phyloP scores from a whole-genome alignment of 2,329 filamentous ascomycete genomes.

The Neofusicoccum kwambonambiense region DNA sequence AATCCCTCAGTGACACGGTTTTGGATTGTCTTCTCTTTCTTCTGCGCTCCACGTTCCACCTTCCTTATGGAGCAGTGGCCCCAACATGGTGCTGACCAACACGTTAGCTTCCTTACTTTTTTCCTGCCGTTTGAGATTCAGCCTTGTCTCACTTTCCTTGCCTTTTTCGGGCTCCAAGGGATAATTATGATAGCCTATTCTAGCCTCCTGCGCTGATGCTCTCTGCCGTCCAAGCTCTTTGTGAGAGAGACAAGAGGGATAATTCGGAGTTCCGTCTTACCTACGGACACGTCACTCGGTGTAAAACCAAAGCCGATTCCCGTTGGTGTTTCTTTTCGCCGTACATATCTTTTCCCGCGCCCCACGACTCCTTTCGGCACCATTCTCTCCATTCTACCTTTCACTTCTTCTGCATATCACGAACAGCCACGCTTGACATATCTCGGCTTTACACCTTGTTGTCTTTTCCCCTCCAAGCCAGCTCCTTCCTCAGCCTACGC shows the following conservation, averaged over 20 bases:
- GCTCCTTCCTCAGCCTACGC: no score
- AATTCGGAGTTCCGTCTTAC: background rate
- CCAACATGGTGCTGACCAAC: background rate
- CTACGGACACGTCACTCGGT: slow-evolving; percentile 4
- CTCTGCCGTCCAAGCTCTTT: background rate
- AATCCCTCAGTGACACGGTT: background rate
- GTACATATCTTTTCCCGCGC: background rate
- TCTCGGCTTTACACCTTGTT: background rate
- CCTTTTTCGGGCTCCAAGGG: slow-evolving; percentile 12
- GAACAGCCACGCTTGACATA: background rate
- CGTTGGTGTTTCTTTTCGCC: background rate
- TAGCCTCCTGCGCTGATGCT: slow-evolving; percentile 1
- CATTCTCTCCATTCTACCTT: background rate
- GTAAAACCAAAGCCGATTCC: background rate
- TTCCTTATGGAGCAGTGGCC: background rate
- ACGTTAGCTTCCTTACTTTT: slow-evolving; percentile 8
- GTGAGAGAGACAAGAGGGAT: background rate
- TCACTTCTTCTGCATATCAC: background rate
- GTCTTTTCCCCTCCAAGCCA: background rate
- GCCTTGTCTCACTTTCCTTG: slow-evolving; percentile 15
- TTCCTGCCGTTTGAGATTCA: slow-evolving; percentile 15
- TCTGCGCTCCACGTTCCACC: background rate
- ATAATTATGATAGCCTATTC: slow-evolving; percentile 6
- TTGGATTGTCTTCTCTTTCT: background rate
- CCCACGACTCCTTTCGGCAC: no score